These are phyloP conservation scores for Luvunga scandens DNA, from an alignment of 345 rosid species.

Conservation along the genomic window DNA sequence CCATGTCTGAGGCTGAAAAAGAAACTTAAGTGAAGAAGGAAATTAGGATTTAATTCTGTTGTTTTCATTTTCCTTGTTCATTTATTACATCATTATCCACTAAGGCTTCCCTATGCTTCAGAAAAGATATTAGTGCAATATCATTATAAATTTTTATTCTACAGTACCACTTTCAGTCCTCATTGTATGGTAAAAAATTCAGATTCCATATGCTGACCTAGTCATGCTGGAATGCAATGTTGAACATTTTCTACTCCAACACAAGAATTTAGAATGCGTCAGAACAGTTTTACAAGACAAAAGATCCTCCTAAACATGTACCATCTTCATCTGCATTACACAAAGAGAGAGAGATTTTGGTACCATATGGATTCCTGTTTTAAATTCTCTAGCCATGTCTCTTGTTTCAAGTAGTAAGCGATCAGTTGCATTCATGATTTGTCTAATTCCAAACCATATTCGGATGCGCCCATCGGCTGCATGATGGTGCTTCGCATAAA, in stretches of 20 bases:
- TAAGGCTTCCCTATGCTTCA: not conserved
- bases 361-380: slow-evolving; percentile 79
- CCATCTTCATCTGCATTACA: not conserved
- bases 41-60: not conserved
- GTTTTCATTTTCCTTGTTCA: not conserved
- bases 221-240: not conserved
- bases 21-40: not conserved
- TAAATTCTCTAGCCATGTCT: slow-evolving; percentile 52
- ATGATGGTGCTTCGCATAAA: slow-evolving; percentile 51
- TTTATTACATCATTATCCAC: not conserved
- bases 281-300: not conserved
- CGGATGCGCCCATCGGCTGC: slow-evolving; percentile 69
- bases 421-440: slow-evolving; percentile 66
- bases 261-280: not conserved
- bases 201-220: not conserved
- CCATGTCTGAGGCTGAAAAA: not conserved
- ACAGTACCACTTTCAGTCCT: not conserved
- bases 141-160: not conserved
- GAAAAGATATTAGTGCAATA: not conserved
- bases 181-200: not conserved
- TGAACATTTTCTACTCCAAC: not conserved
- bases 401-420: slow-evolving; percentile 51
- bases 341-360: not conserved
- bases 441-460: slow-evolving; percentile 70
- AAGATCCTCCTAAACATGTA: not conserved